A percentile compares a stretch with the other conserved stretches of the same genome.
phyloP scores from a whole-genome alignment of 1,139 yeast genomes.

The Zygosaccharomyces pseudobailii region DNA sequence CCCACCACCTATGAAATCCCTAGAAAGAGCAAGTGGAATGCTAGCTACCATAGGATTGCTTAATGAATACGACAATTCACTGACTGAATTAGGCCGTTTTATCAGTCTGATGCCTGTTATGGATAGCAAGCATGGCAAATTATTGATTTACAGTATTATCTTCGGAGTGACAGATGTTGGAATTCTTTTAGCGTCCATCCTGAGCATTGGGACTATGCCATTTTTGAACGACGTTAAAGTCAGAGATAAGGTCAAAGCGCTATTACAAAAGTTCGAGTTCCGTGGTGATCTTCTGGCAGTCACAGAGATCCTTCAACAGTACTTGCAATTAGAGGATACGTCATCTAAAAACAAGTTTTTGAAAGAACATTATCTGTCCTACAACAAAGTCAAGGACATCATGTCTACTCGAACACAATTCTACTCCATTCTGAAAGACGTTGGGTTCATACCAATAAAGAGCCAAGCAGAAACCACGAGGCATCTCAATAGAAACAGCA shows the following conservation, averaged over 20 bases:
- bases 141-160: conserved; percentile 70
- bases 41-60: conserved; percentile 74
- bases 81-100: conserved; percentile 79
- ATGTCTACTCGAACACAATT: conserved; percentile 66
- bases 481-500: conserved; percentile 45
- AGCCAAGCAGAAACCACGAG: conserved; percentile 33
- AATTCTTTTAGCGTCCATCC: conserved; percentile 67
- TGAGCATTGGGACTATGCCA: conserved; percentile 64
- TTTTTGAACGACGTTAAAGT: conserved; percentile 59
- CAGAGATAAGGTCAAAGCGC: conserved; percentile 55
- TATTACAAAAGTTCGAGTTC: conserved; percentile 42
- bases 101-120: conserved; percentile 74
- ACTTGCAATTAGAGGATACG: conserved; percentile 36
- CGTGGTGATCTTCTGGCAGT: conserved; percentile 74
- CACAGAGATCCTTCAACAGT: conserved; percentile 51
- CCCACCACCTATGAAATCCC: conserved; percentile 59
- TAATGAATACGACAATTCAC: conserved; percentile 40
- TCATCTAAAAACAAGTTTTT: conserved; percentile 47
- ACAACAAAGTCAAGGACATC: conserved; percentile 63
- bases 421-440: conserved; percentile 59
- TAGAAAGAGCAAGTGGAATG: conserved; percentile 57
- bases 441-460: conserved; percentile 63
- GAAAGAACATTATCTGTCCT: conserved; percentile 58
- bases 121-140: conserved; percentile 80
- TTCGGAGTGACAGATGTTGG: conserved; percentile 81